A percentile compares a stretch with the other conserved stretches of the same genome.
Evolutionary conservation across 169 alveolate species (phyloP).

Genomic region (Plasmodium coatneyi): DNA sequence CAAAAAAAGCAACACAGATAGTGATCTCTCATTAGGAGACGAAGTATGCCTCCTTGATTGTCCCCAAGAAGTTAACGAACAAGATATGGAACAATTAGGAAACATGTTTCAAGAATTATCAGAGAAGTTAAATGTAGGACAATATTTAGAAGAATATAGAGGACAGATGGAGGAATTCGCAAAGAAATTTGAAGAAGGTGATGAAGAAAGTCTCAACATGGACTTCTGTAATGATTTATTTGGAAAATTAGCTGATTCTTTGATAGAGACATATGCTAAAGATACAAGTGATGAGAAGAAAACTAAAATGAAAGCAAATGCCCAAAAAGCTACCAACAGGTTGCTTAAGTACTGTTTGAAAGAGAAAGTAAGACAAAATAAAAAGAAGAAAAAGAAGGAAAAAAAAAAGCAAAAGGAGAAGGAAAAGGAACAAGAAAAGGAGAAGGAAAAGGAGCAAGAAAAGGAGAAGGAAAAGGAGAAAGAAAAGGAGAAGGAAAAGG

Average conservation of each 20-base stretch:
- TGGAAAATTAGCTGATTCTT: not conserved
- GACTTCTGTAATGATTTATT: not conserved
- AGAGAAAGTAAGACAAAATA: not conserved
- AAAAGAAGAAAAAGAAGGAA: not conserved
- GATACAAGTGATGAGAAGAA: not conserved
- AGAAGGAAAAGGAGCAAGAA: not conserved
- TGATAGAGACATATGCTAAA: constrained; percentile 8
- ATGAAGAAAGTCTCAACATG: not conserved
- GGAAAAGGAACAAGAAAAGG: not conserved
- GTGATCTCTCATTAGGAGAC: not conserved
- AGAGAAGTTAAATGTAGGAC: constrained; percentile 11
- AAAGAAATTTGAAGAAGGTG: not conserved
- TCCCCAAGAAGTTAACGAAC: not conserved
- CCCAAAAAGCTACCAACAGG: not conserved
- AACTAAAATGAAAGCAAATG: not conserved
- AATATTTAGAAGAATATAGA: not conserved
- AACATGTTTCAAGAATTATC: not conserved
- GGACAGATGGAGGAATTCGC: not conserved
- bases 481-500: not conserved
- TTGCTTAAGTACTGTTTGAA: constrained; percentile 10
- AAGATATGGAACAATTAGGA: constrained; percentile 4
- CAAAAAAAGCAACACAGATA: not conserved
- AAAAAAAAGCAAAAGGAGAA: not conserved
- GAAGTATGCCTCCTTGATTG: not conserved
- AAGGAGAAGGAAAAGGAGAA: not conserved